A percentile compares a stretch with the other conserved stretches of the same genome.
Evolutionary conservation across 202 grass and related monocot genomes (phyloP).

Genomic region (Musa balbisiana): DNA sequence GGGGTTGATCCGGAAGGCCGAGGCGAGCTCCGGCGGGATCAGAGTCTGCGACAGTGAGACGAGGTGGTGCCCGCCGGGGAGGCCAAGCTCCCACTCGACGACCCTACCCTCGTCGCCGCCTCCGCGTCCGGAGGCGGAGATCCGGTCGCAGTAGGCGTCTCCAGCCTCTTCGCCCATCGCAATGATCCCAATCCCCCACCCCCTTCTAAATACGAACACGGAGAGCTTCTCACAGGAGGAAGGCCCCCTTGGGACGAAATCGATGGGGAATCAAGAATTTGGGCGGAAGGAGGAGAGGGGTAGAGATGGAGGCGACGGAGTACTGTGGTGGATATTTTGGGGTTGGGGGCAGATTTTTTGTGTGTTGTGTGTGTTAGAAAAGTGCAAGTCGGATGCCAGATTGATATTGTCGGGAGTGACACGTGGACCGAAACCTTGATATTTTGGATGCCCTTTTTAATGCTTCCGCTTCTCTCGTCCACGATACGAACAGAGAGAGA

Average conservation of each 20-base stretch:
- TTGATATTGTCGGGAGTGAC: constrained; percentile 6
- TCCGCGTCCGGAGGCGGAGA: constrained; percentile 15
- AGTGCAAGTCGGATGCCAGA: constrained; percentile 36
- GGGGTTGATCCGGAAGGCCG: constrained; percentile 76
- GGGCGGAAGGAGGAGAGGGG: not conserved
- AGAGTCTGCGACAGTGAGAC: constrained; percentile 55
- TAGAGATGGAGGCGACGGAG: constrained; percentile 15
- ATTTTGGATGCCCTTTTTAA: constrained; percentile 47
- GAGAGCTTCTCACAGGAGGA: not conserved
- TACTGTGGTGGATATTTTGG: not conserved
- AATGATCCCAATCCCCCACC: not conserved
- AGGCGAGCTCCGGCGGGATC: constrained; percentile 48
- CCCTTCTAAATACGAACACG: not conserved
- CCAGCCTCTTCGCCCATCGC: constrained; percentile 48
- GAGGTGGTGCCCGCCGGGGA: constrained; percentile 54
- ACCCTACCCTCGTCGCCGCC: constrained; percentile 28
- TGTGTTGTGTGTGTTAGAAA: constrained; percentile 28
- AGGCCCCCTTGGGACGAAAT: not conserved
- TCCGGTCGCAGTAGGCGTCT: constrained; percentile 28
- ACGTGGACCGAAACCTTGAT: constrained; percentile 64
- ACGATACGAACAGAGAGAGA: too few relatives aligned
- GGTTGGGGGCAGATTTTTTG: constrained; percentile 19
- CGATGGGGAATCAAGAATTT: too few relatives aligned
- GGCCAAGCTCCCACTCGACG: constrained; percentile 64
- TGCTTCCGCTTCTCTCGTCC: not conserved